Percentiles rank a stretch among this genome's conserved stretches.
Evolutionary conservation across 805 yeast genomes (phyloP).

Genomic region (Aciculoconidium aculeatum): DNA sequence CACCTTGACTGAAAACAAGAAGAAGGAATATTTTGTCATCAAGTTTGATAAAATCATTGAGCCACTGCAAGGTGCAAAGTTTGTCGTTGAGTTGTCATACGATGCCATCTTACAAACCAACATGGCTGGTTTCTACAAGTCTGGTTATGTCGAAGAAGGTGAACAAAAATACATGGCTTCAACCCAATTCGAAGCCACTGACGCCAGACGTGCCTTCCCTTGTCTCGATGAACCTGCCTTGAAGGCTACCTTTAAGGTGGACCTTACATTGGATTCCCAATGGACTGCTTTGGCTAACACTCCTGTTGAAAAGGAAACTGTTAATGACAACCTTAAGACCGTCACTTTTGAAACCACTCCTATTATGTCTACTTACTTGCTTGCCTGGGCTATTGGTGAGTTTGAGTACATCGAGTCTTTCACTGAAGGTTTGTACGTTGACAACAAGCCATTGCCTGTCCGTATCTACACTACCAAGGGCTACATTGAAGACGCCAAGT

Average conservation of each 20-base stretch:
- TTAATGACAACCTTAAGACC: constrained; percentile 12
- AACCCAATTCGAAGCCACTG: constrained; percentile 56
- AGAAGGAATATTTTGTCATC: constrained; percentile 60
- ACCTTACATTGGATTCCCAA: constrained; percentile 23
- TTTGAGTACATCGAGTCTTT: constrained; percentile 47
- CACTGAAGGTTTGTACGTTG: constrained; percentile 31
- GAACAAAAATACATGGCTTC: constrained; percentile 36
- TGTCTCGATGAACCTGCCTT: constrained; percentile 52
- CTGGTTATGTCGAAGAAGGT: constrained; percentile 37
- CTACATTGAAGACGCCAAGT: constrained; percentile 38
- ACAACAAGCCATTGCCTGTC: constrained; percentile 41
- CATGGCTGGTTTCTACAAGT: constrained; percentile 53
- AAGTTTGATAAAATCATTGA: constrained; percentile 39
- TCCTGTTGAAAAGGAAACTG: constrained; percentile 30
- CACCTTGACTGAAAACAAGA: constrained; percentile 32
- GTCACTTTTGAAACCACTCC: constrained; percentile 45
- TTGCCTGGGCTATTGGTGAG: constrained; percentile 57
- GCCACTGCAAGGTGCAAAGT: constrained; percentile 11
- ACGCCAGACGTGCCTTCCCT: constrained; percentile 55
- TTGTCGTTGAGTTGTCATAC: constrained; percentile 28
- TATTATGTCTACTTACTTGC: constrained; percentile 48
- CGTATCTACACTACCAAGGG: constrained; percentile 51
- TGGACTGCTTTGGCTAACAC: constrained; percentile 44
- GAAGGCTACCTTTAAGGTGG: constrained; percentile 51
- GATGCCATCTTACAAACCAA: constrained; percentile 44